Conservation (phyloP, 345 rosid genomes). For the Cardiospermum halicacabum region DNA sequence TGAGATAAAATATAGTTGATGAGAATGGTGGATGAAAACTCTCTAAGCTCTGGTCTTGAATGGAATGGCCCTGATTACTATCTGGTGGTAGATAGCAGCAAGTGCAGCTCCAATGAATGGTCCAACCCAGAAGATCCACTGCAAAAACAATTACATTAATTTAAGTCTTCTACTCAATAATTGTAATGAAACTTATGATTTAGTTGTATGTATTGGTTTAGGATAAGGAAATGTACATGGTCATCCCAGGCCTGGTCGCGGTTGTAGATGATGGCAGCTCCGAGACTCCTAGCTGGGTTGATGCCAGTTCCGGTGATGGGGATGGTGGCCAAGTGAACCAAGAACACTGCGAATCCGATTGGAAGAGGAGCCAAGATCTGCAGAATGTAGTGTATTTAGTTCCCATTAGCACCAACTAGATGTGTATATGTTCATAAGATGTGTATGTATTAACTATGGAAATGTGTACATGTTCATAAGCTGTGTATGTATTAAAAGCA, state of each 20-base stretch:
- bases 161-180: background rate
- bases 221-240: slow-evolving; percentile 29
- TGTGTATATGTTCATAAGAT: background rate
- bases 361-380: slow-evolving; percentile 78
- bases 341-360: slow-evolving; percentile 66
- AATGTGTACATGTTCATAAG: too few relatives aligned
- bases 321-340: slow-evolving; percentile 69
- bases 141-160: background rate
- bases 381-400: background rate
- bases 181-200: too few relatives aligned
- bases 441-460: too few relatives aligned
- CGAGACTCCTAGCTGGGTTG: slow-evolving; percentile 72
- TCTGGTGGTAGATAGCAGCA: slow-evolving; percentile 70
- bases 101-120: slow-evolving; percentile 75
- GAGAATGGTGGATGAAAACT: background rate
- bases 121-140: slow-evolving; percentile 85
- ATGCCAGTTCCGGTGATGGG: slow-evolving; percentile 72
- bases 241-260: slow-evolving; percentile 51
- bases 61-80: slow-evolving; percentile 68
- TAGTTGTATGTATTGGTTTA: background rate
- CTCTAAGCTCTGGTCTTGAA: slow-evolving; percentile 47
- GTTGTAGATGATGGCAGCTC: slow-evolving; percentile 64
- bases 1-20: slow-evolving; percentile 5
- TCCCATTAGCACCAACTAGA: background rate
- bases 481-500: too few relatives aligned